Evolutionary conservation across 2,329 filamentous ascomycete genomes (phyloP).

Genomic region (Keithomyces neogunnii): DNA sequence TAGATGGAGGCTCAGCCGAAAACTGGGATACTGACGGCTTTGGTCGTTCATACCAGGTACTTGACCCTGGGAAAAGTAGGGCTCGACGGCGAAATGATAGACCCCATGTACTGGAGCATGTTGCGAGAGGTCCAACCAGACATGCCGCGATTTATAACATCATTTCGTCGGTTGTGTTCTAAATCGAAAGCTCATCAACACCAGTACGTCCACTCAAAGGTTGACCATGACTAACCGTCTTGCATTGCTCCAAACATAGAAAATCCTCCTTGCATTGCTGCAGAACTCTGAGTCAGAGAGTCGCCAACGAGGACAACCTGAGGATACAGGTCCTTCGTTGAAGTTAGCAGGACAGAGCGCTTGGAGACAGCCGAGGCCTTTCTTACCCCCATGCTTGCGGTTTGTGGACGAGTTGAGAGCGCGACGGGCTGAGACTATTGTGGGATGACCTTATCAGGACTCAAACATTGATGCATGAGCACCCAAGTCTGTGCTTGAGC

Average conservation of each 20-base stretch:
- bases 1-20: conserved; percentile 20
- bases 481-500: no score
- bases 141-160: conserved; percentile 83
- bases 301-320: conserved; percentile 84
- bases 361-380: not conserved
- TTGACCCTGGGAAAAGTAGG: conserved; percentile 50
- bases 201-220: not conserved
- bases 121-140: conserved; percentile 79
- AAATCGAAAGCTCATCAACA: conserved; percentile 1
- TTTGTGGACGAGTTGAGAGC: no score
- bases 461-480: no score
- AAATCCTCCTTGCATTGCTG: conserved; percentile 56
- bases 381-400: conserved; percentile 14
- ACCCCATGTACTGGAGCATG: conserved; percentile 58
- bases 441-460: no score
- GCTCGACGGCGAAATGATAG: conserved; percentile 61
- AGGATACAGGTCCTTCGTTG: conserved; percentile 39
- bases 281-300: conserved; percentile 69
- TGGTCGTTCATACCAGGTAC: conserved; percentile 47
- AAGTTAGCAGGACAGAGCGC: not conserved
- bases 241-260: conserved; percentile 67
- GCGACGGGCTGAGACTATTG: not conserved
- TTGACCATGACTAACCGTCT: conserved; percentile 40
- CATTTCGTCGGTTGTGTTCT: conserved; percentile 71
- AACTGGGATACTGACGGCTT: not conserved